Evolutionary conservation across 2,329 filamentous ascomycete species (phyloP).

Genomic region (Xylaria sp.): DNA sequence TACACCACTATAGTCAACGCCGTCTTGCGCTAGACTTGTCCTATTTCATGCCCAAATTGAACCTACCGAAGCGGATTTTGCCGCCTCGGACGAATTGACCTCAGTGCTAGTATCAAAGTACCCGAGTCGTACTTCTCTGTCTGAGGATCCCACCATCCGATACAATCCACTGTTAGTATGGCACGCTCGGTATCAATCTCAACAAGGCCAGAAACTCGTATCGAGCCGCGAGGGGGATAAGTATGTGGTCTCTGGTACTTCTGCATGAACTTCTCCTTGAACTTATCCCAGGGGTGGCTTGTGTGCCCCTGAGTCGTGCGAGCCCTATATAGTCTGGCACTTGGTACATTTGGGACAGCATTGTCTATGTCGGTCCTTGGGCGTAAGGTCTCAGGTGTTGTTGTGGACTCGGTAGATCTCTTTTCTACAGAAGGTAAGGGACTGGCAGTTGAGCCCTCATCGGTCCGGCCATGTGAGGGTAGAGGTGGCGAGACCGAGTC

Average conservation of each 20-base stretch:
- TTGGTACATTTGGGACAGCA: slow-evolving; percentile 35
- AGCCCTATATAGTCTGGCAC: slow-evolving; percentile 49
- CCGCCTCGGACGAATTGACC: slow-evolving; percentile 35
- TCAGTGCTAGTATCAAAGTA: slow-evolving; percentile 31
- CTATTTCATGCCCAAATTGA: slow-evolving; percentile 4
- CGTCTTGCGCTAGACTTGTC: slow-evolving; percentile 11
- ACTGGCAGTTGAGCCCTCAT: slow-evolving; percentile 41
- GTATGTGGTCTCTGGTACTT: slow-evolving; percentile 60
- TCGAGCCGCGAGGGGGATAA: slow-evolving; percentile 62
- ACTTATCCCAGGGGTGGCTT: slow-evolving; percentile 49
- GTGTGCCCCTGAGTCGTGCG: slow-evolving; percentile 44
- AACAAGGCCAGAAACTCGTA: slow-evolving; percentile 66
- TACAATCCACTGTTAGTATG: slow-evolving; percentile 62
- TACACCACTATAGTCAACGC: slow-evolving; percentile 22
- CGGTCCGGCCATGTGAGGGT: slow-evolving; percentile 37
- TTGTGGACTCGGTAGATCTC: slow-evolving; percentile 37
- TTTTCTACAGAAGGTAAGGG: slow-evolving; percentile 41
- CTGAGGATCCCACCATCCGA: slow-evolving; percentile 67
- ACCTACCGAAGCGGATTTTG: slow-evolving; percentile 39
- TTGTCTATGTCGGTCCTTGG: slow-evolving; percentile 33
- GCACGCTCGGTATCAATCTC: slow-evolving; percentile 61
- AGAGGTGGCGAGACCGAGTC: slow-evolving; percentile 30
- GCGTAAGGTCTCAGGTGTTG: slow-evolving; percentile 38
- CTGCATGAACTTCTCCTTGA: slow-evolving; percentile 54
- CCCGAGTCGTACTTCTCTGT: slow-evolving; percentile 57